Conservation (phyloP, 495 filamentous ascomycete species). For the Penicillium simplicissimum region DNA sequence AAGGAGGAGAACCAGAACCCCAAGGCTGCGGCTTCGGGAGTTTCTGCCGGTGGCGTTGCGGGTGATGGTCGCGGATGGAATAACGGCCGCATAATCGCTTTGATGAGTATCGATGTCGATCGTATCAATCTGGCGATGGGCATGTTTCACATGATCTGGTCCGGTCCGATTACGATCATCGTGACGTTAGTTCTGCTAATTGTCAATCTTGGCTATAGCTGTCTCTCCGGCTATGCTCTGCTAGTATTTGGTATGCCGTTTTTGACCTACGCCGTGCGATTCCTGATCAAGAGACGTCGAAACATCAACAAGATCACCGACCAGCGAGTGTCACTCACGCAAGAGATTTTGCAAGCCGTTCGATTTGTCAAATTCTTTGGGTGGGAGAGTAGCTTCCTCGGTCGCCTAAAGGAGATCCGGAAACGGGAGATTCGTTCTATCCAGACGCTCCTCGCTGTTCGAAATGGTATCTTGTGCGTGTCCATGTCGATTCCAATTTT, state of each 20-base stretch:
- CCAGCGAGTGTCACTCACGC: constrained; percentile 83
- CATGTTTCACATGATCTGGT: constrained; percentile 90
- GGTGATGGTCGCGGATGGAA: constrained; percentile 81
- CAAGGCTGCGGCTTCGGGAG: constrained; percentile 22
- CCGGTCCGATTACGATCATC: constrained; percentile 72
- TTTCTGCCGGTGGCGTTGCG: constrained; percentile 41
- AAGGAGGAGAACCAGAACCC: constrained; percentile 34
- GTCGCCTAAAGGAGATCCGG: constrained; percentile 71
- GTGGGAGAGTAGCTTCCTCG: constrained; percentile 86
- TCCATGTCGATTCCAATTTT: constrained; percentile 81
- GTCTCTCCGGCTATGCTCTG: constrained; percentile 82
- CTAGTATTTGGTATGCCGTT: constrained; percentile 75
- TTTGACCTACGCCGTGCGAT: constrained; percentile 70
- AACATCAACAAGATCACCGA: constrained; percentile 91
- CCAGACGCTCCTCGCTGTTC: constrained; percentile 74
- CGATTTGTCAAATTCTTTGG: constrained; percentile 96
- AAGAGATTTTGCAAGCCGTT: constrained; percentile 88
- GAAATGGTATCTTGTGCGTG: constrained; percentile 81
- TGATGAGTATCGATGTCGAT: constrained; percentile 94
- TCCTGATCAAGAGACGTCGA: constrained; percentile 67
- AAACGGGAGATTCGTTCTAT: constrained; percentile 73
- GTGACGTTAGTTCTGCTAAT: constrained; percentile 77
- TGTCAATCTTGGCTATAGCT: constrained; percentile 85
- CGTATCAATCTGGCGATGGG: constrained; percentile 82
- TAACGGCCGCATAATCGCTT: constrained; percentile 83